Evolutionary conservation across 257 asterid species (phyloP), one percentile per base, ranked within the genome.

Genomic region (Solanum habrochaites): DNA sequence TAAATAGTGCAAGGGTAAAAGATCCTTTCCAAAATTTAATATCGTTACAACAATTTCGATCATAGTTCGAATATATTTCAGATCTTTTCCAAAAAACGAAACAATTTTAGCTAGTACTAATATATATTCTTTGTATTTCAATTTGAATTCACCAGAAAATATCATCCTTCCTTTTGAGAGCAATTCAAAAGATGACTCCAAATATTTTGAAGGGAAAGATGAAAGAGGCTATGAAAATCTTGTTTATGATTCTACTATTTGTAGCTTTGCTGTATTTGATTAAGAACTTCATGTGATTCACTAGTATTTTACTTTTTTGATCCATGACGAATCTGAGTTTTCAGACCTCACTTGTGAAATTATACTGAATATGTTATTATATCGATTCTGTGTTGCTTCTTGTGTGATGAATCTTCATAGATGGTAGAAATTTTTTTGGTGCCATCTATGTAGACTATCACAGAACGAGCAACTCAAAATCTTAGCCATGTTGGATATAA

Each of bases 131-230:
- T 14, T 77, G 3, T 43, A 0, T 25, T 77, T 77, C 27, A 32
- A 14, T 56, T 45, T 45, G 18, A 45, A 27, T 83, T 83, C 14
- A 83, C 11, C 94, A 94, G 98, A 91, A 89, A 90, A 49, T 89
- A 29, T 77, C 91, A 49, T 78, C 89, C 82, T 25, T 71, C 82
- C 49, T 88, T 86, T 88, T 90, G 91, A 90, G 83, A 72, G 87
- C 85, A 23, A 43, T 91, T 87, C 94, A 90, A 23, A 90, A 90
- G 89, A 71, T 92, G 86, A 88, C 71, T 32, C 88, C 43, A 67
- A 75, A 87, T 18, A 39, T 74, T 74, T 85, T 85, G 82, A 88
- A 83, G 83, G 89, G 87, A 83, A 90, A 86, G 83, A 86, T 83
- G 74, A 88, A 73, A 88, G 64, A 15, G 47, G 86, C 83, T 52